Conservation (phyloP, 2,329 filamentous ascomycete species). For the Didymosphaeria variabile region DNA sequence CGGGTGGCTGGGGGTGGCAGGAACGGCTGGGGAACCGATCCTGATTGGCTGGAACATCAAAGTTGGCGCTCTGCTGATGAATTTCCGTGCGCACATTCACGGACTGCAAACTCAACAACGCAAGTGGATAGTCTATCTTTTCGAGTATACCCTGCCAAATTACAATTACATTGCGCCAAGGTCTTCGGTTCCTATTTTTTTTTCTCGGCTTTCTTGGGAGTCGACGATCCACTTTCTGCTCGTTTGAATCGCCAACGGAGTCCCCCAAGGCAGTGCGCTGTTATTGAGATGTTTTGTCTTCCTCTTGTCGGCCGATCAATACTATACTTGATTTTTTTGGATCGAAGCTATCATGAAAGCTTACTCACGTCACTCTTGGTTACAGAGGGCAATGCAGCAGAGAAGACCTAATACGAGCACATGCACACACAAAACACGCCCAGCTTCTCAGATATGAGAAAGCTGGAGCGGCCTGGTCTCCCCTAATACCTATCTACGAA, state of each 20-base stretch:
- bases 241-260: not conserved
- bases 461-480: too few relatives aligned
- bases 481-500: not conserved
- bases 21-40: conserved; percentile 3
- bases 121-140: not conserved
- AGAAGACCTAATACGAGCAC: too few relatives aligned
- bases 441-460: too few relatives aligned
- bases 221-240: not conserved
- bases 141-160: not conserved
- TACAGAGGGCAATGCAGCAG: too few relatives aligned
- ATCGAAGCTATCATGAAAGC: too few relatives aligned
- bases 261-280: too few relatives aligned
- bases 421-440: too few relatives aligned
- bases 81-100: not conserved
- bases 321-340: too few relatives aligned
- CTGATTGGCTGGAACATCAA: conserved; percentile 4
- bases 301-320: too few relatives aligned
- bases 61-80: conserved; percentile 2
- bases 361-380: too few relatives aligned
- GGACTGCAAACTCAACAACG: not conserved
- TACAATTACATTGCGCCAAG: not conserved
- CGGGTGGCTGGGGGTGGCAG: conserved; percentile 10
- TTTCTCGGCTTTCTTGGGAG: not conserved
- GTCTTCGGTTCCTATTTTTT: not conserved
- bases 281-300: too few relatives aligned